Evolutionary conservation across 345 rosid species (phyloP).

Genomic region (Ceriops tagal): DNA sequence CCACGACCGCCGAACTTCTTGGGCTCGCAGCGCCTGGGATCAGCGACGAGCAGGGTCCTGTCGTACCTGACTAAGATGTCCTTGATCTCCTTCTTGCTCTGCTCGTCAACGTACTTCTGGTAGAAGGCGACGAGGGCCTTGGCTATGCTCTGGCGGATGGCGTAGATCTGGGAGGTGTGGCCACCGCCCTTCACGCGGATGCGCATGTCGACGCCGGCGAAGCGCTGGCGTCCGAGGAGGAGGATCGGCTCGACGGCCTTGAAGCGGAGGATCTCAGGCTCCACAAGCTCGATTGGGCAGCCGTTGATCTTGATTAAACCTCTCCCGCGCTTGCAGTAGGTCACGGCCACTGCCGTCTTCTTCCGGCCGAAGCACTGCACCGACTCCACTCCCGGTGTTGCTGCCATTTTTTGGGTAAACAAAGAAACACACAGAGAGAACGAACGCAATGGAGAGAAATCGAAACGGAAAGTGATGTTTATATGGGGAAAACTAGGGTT

Average conservation of each 20-base stretch:
- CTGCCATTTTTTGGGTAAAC: conserved; percentile 35
- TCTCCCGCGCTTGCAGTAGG: conserved; percentile 69
- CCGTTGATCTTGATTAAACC: conserved; percentile 82
- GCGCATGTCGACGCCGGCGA: conserved; percentile 83
- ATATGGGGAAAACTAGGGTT: no score
- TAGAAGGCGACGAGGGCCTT: conserved; percentile 75
- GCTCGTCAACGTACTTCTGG: conserved; percentile 83
- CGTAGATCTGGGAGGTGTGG: conserved; percentile 81
- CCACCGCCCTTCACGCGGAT: conserved; percentile 79
- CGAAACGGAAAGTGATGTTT: neutral
- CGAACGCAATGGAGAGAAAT: neutral
- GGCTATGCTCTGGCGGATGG: conserved; percentile 86
- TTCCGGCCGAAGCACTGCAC: conserved; percentile 86
- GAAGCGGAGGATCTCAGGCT: conserved; percentile 86
- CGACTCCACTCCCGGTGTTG: conserved; percentile 32
- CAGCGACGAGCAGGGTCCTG: conserved; percentile 76
- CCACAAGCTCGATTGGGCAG: conserved; percentile 66
- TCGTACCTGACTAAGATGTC: conserved; percentile 72
- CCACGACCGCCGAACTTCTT: conserved; percentile 92
- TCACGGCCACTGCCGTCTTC: conserved; percentile 82
- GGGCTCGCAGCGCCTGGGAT: conserved; percentile 82
- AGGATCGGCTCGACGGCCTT: conserved; percentile 74
- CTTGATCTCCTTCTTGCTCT: conserved; percentile 80
- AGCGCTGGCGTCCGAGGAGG: conserved; percentile 70
- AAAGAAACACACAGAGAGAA: neutral